A percentile compares a stretch with the other conserved stretches of the same genome.
Evolutionary conservation across 495 filamentous ascomycete genomes (phyloP).

Genomic region (Schizothecium vesticola): DNA sequence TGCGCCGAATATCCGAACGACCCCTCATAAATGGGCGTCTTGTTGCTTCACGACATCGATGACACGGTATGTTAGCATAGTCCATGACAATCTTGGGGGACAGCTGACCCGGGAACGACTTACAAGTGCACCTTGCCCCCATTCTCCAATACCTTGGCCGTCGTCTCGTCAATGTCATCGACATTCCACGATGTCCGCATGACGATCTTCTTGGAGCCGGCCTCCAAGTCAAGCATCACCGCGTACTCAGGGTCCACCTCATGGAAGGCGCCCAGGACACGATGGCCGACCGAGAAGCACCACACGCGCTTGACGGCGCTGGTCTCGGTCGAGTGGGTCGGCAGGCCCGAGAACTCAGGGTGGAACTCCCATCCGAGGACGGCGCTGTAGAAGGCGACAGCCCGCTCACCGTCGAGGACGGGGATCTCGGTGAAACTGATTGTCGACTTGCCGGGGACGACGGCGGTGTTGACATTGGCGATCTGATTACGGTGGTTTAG

Average conservation of each 20-base stretch:
- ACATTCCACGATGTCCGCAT: background rate
- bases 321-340: background rate
- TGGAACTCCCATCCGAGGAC: background rate
- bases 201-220: background rate
- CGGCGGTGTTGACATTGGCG: background rate
- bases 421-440: background rate
- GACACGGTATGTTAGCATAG: background rate
- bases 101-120: background rate
- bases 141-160: background rate
- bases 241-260: background rate
- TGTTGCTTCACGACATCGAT: background rate
- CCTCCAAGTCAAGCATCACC: background rate
- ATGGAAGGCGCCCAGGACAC: background rate
- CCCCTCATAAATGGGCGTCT: background rate
- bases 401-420: background rate
- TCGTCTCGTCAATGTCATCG: background rate
- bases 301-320: background rate
- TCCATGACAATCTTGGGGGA: background rate
- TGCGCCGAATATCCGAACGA: background rate
- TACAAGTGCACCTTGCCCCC: background rate
- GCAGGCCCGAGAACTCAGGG: background rate
- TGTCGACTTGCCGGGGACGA: background rate
- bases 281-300: background rate
- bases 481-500: background rate
- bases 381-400: background rate